Conservation (phyloP, 2,329 filamentous ascomycete genomes). For the Chrysosporium queenslandicum region DNA sequence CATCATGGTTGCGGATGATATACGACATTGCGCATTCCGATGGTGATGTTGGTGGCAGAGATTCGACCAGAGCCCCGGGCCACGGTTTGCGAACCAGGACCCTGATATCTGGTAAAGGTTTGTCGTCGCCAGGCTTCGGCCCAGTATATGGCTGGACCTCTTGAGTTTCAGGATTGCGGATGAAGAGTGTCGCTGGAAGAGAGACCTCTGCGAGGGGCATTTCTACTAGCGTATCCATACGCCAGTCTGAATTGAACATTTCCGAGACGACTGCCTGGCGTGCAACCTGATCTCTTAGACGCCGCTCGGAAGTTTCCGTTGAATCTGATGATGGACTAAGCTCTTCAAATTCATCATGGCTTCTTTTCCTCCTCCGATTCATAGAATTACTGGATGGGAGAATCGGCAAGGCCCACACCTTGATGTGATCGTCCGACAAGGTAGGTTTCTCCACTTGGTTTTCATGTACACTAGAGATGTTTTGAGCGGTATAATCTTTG, state of each 20-base stretch:
- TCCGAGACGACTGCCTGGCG: slow-evolving; percentile 56
- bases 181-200: slow-evolving; percentile 60
- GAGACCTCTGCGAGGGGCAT: slow-evolving; percentile 56
- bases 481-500: slow-evolving; percentile 24
- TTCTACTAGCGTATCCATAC: slow-evolving; percentile 57
- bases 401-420: slow-evolving; percentile 73
- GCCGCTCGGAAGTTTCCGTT: neutral
- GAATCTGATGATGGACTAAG: slow-evolving; percentile 6
- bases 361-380: slow-evolving; percentile 36
- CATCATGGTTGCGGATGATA: slow-evolving; percentile 64
- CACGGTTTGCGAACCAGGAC: slow-evolving; percentile 69
- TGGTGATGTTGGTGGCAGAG: slow-evolving; percentile 59
- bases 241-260: slow-evolving; percentile 74
- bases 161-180: slow-evolving; percentile 52
- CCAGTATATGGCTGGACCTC: slow-evolving; percentile 61
- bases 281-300: slow-evolving; percentile 21
- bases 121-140: slow-evolving; percentile 47
- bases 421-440: slow-evolving; percentile 65
- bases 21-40: slow-evolving; percentile 68
- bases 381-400: slow-evolving; percentile 23
- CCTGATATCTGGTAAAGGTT: slow-evolving; percentile 51
- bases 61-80: slow-evolving; percentile 57
- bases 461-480: slow-evolving; percentile 10
- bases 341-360: slow-evolving; percentile 41
- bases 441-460: slow-evolving; percentile 46